Conservation (phyloP, 169 alveolate genomes). For the Plasmodium vivax region DNA sequence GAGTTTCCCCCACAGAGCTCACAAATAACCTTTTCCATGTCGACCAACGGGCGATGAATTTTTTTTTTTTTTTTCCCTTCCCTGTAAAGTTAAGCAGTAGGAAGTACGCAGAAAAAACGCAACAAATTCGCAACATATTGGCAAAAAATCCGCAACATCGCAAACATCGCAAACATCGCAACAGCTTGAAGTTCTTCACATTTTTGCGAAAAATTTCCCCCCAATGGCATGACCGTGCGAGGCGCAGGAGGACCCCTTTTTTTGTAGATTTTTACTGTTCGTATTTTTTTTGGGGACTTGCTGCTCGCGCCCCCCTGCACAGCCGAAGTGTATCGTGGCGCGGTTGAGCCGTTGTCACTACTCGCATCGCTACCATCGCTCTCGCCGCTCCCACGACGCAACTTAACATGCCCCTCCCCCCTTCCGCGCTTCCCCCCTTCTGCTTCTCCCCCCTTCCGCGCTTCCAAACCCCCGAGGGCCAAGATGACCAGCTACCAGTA, state of each 20-base stretch:
- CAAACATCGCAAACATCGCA: neutral
- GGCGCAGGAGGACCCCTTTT: no score
- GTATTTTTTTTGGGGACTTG: neutral
- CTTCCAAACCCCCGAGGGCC: no score
- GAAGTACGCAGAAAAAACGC: neutral
- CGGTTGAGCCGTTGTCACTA: no score
- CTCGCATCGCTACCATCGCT: no score
- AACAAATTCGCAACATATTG: neutral
- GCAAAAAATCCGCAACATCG: neutral
- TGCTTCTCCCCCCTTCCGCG: no score
- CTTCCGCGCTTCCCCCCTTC: no score
- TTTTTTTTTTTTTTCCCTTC: neutral
- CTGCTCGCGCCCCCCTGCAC: neutral
- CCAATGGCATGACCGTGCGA: neutral
- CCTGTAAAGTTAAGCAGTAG: neutral
- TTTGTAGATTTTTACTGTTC: neutral
- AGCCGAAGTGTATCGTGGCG: no score
- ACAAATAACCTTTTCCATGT: no score
- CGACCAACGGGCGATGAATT: neutral
- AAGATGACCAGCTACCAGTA: slow-evolving; percentile 68
- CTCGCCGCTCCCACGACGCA: no score
- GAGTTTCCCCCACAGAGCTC: no score
- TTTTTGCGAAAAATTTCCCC: neutral
- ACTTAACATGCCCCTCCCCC: no score
- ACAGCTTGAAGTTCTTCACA: neutral